Evolutionary conservation across 768 basidiomycete species (phyloP), one percentile per base, ranked within the genome.

Genomic region (Baorangia bicolor): DNA sequence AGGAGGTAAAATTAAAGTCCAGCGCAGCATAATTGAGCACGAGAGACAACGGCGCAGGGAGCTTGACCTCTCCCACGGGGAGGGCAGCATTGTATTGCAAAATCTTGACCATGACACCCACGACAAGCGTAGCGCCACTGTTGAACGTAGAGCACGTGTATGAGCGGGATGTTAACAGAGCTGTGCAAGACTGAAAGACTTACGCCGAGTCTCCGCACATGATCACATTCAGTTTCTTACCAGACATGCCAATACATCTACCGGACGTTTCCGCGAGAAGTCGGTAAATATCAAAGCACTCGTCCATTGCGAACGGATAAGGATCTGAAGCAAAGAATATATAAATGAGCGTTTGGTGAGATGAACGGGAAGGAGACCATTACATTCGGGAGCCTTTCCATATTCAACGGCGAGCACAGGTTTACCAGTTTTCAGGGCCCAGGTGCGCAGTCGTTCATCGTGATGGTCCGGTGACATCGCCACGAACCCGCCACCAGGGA

Each of bases 1-100:
- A 98, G 21, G 94, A 96, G 0, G 93, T 94, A 66, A 96, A 98
- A 70, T 98, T 98, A 77, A 99, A 98, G 71, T 98, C 95, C 42
- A 98, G 81, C 25, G 90, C 90, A 0, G 95, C 84, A 71, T 98
- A 99, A 61, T 85, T 92, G 51, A 96, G 82, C 28, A 97, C 86
- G 55, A 98, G 78, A 2, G 90, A 90, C 37, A 88, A 74, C 2
- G 97, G 97, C 18, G 82, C 77, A 2, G 87, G 89, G 31, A 96
- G 77, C 21, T 69, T 75, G 16, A 70, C 74, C 58, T 72, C 57
- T 43, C 65, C 61, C 39, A 61, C 57, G 13, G 72, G 61, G 6
- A 72, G 51, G 7, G 50, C 35, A 28, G 73, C 68, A 58, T 69
- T 82, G 56, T 74, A 78, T 72, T 98, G 94, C 39, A 98, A 75